These are phyloP conservation scores for Allium cepa DNA, from an alignment of 106 monocot genomes.

Conservation along the genomic window DNA sequence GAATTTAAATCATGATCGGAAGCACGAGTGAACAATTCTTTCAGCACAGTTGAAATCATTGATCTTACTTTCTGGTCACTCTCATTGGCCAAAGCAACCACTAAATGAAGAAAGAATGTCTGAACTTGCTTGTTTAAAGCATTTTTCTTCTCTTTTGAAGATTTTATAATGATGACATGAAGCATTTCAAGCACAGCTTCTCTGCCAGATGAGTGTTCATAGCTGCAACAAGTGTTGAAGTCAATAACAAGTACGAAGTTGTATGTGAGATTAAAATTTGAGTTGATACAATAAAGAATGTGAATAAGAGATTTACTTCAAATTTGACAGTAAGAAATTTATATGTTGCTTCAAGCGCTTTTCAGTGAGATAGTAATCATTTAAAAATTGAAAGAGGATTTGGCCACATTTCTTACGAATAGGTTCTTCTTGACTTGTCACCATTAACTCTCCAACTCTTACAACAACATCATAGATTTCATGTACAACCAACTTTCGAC, in stretches of 20 bases:
- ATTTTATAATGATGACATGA: slow-evolving; percentile 66
- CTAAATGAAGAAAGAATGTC: slow-evolving; percentile 69
- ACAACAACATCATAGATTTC: slow-evolving; percentile 82
- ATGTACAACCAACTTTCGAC: slow-evolving; percentile 54
- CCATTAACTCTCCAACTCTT: slow-evolving; percentile 73
- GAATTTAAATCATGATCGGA: slow-evolving; percentile 28
- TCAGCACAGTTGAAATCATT: slow-evolving; percentile 57
- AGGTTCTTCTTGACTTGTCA: slow-evolving; percentile 66
- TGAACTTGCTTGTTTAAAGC: slow-evolving; percentile 62
- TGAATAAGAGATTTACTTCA: slow-evolving; percentile 34
- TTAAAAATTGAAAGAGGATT: slow-evolving; percentile 72
- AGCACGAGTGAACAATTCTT: slow-evolving; percentile 35
- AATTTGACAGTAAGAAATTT: slow-evolving; percentile 78
- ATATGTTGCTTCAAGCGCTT: slow-evolving; percentile 77
- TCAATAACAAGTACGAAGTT: too few relatives aligned
- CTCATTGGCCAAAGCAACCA: slow-evolving; percentile 78
- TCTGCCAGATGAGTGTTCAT: slow-evolving; percentile 92
- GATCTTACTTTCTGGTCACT: slow-evolving; percentile 46
- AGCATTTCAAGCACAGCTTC: slow-evolving; percentile 97
- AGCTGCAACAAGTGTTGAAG: slow-evolving; percentile 32
- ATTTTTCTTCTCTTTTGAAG: slow-evolving; percentile 30
- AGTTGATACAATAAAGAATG: too few relatives aligned
- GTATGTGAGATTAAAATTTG: too few relatives aligned
- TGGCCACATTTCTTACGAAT: slow-evolving; percentile 71
- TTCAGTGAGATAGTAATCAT: slow-evolving; percentile 75